Base-by-base conservation (phyloP, 768 basidiomycete genomes). In the Cyathus striatus region DNA sequence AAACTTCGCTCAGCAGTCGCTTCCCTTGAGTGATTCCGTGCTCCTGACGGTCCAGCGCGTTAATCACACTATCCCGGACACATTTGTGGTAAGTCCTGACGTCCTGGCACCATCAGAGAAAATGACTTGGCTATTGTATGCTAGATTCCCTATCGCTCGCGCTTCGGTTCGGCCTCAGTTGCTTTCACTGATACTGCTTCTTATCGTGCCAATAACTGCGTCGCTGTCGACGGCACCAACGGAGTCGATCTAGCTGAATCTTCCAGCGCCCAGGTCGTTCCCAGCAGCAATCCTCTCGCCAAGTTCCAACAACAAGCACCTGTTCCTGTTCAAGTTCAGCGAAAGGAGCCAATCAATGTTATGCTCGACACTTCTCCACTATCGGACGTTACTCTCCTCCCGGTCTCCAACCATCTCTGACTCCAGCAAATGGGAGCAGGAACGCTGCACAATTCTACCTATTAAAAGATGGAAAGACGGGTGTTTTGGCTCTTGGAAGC, bases 71-170 rank as follows among this genome's bases (percentile, higher is more conserved):
- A 30, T 45, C 2, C 61, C 64, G 20, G 76, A 78, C 24, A 71
- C 63, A 3, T 53, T 81, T 44, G 63, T 62, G 2, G 79, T 78
- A 45, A 44, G 70, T 58, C 16, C 27, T n/a, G 27, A 18, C 18
- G 35, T 13, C 34, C n/a, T n/a, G n/a, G n/a, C n/a, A n/a, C n/a
- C n/a, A n/a, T n/a, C n/a, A n/a, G n/a, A n/a, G n/a, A n/a, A n/a
- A n/a, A n/a, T n/a, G n/a, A n/a, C n/a, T n/a, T n/a, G n/a, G n/a
- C n/a, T n/a, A n/a, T 6, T 17, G 13, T 18, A 9, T 4, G 22
- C n/a, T 24, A 81, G 78, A 49, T 82, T 36, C 79, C 81, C 4
- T 82, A 80, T 52, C 72, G 76, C 27, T 75, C 78, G 5, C 72
- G 76, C 33, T 62, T 81, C 42, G 66, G 68, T 9, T 54, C 72